Base-by-base conservation (phyloP, 2,329 filamentous ascomycete species). In the Pezicula radicicola region DNA sequence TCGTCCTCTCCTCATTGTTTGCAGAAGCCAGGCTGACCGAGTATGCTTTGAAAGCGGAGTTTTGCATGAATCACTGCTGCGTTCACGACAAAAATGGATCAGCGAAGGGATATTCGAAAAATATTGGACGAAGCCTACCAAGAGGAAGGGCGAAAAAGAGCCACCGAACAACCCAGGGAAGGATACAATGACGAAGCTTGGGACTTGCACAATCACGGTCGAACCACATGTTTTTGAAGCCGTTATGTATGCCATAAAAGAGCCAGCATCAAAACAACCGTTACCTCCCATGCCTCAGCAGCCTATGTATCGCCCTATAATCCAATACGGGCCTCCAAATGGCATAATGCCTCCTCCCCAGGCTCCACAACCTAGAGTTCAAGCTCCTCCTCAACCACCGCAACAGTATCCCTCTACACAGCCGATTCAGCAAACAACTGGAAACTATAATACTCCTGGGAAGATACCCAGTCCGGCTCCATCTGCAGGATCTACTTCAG, bases 181-280 rank as follows among this genome's bases (percentile, higher is more conserved):
- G 68, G 81, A 90, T 43, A 84, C 79, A 55, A 89, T 91, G 84
- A 75, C 79, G 57, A 88, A 85, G 67, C 79, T 90, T 19, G 89
- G 90, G 60, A 81, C 80, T 59, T 84, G 89, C 55, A 84, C 84
- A 33, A 83, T 95, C 55, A 87, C 83, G 19, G 83, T 92, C 54
- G 89, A 92, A 67, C 90, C 90, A 42, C 88, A 94, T 65, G 81
- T 88, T 41, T 83, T 94, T 60, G 87, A 91, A 59, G 88, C 88
- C 15, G 86, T 81, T 44, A 81, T 91, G 74, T 91, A 79, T 64
- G 79, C 81, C 18, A 83, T 91, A 53, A 88, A 88, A 63, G 85
- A 88, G 49, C 75, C 79, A 7, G 83, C 81, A 57, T 75, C 73
- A 7, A 68, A 72, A 46, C 68, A 72, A 36, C 68, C 72, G 25